phyloP scores from a whole-genome alignment of 495 filamentous ascomycete genomes.

The Aspergillus cavernicola region DNA sequence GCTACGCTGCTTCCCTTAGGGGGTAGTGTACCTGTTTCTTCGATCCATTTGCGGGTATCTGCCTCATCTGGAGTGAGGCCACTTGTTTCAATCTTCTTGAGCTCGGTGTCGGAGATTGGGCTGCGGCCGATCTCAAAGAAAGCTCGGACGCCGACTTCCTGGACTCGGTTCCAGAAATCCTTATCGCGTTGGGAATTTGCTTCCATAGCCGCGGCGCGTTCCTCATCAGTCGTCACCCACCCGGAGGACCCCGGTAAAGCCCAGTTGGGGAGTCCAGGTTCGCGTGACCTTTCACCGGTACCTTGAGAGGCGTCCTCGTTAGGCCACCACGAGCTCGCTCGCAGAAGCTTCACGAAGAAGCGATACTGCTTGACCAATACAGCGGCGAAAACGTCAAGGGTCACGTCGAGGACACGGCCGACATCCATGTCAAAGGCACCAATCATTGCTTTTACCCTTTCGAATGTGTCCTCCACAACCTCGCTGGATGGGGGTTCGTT shows the following conservation, averaged over 20 bases:
- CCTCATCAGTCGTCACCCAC: slow-evolving; percentile 59
- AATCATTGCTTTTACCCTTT: slow-evolving; percentile 84
- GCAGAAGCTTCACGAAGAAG: slow-evolving; percentile 89
- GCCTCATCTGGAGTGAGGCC: slow-evolving; percentile 42
- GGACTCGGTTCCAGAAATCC: slow-evolving; percentile 78
- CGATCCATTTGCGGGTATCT: slow-evolving; percentile 66
- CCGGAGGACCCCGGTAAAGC: slow-evolving; percentile 65
- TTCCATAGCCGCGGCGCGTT: slow-evolving; percentile 49
- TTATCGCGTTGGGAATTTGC: slow-evolving; percentile 61
- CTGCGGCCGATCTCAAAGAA: slow-evolving; percentile 82
- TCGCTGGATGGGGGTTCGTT: slow-evolving; percentile 59
- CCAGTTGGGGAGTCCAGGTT: slow-evolving; percentile 70
- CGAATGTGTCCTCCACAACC: slow-evolving; percentile 64
- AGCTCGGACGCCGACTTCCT: slow-evolving; percentile 69
- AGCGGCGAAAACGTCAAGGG: slow-evolving; percentile 81
- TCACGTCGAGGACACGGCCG: slow-evolving; percentile 89
- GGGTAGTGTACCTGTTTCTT: slow-evolving; percentile 72
- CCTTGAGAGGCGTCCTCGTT: slow-evolving; percentile 43
- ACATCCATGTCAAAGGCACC: slow-evolving; percentile 93
- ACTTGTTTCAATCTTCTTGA: slow-evolving; percentile 37
- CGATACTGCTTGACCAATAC: slow-evolving; percentile 78
- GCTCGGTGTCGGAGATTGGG: slow-evolving; percentile 48
- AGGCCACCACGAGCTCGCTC: slow-evolving; percentile 97
- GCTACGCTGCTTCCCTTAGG: slow-evolving; percentile 84
- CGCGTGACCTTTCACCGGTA: slow-evolving; percentile 30